Base-by-base conservation (phyloP, 805 yeast genomes). In the Cephaloascus albidus region DNA sequence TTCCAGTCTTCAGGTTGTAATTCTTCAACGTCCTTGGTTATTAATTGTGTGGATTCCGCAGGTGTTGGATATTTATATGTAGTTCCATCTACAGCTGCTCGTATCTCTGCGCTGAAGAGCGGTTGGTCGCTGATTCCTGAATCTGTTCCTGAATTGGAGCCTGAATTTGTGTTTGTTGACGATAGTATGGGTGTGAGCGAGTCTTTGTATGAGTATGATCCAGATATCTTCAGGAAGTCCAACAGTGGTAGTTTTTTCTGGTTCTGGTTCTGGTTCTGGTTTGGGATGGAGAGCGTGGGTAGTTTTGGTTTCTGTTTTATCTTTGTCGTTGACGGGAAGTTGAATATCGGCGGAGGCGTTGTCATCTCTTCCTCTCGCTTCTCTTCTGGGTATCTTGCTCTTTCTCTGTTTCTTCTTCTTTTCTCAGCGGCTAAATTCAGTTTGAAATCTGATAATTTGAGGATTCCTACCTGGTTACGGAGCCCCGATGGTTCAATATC, bases 1-100 rank as follows among this genome's bases (percentile, higher is more conserved):
- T 76, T 72, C 96, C 97, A 89, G 38, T 80, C 87, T 14, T 74
- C 76, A 37, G 84, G 87, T 20, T 80, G 81, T 36, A 86, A 55
- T 30, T 76, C 75, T 37, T 70, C 72, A 18, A 78, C 68, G 41
- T 68, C 76, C 40, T 45, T 39, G 32, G 19, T 8, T 30, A 23
- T 26, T n/a, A 5, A 15, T 16, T 31, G 33, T 14, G 33, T 8
- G 6, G 33, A 16, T 31, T 6, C 18, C 33, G 15, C 6, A 6
- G 33, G 33, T 6, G 33, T 31, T 8, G 33, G 33, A 31, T 31
- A 31, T 16, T 31, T 31, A 15, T 10, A 31, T 16, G 33, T 8
- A n/a, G 6, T 15, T 8, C 33, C 33, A 31, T 31, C 33, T n/a
- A 31, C 16, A 15, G 33, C 33, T 6, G 33, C 33, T n/a, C 6